phyloP scores from a whole-genome alignment of 371 early-diverging fungal species.

The Nematocida sp. region DNA sequence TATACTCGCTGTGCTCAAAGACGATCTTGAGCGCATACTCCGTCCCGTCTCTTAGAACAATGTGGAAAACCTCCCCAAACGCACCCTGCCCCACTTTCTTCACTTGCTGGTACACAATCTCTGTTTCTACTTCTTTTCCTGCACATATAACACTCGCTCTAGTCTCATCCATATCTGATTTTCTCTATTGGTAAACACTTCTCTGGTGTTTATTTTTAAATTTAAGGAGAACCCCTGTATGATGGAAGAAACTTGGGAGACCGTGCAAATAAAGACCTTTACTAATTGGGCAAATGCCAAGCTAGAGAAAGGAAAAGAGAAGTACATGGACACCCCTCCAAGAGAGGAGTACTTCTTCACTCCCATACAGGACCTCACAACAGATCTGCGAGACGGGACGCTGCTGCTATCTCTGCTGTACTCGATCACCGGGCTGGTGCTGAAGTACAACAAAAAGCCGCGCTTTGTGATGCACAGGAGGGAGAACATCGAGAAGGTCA shows the following conservation, averaged over 20 bases:
- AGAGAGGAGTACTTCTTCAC: conserved; percentile 75
- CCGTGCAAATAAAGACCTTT: conserved; percentile 70
- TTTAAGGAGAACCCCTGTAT: conserved; percentile 32
- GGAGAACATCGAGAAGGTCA: conserved; percentile 83
- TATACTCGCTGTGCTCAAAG: conserved; percentile 53
- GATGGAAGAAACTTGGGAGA: conserved; percentile 63
- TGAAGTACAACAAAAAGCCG: conserved; percentile 77
- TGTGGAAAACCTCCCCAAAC: conserved; percentile 59
- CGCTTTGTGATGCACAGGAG: conserved; percentile 80
- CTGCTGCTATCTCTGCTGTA: conserved; percentile 63
- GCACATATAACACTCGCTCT: not conserved
- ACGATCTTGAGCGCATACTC: conserved; percentile 60
- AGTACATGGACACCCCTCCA: conserved; percentile 68
- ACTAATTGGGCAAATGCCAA: conserved; percentile 80
- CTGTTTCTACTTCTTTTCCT: not conserved
- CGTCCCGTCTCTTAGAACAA: conserved; percentile 10
- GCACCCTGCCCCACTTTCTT: conserved; percentile 61
- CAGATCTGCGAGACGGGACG: conserved; percentile 20
- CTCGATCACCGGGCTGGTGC: conserved; percentile 69
- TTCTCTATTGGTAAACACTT: conserved; percentile 42
- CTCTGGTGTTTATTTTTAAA: conserved; percentile 52
- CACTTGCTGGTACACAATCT: conserved; percentile 20
- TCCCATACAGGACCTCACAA: conserved; percentile 46
- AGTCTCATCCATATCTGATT: conserved; percentile 1
- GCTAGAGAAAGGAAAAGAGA: conserved; percentile 67